These are phyloP conservation scores for Myochromella boudieri DNA, from an alignment of 768 basidiomycete species.

Conservation along the genomic window DNA sequence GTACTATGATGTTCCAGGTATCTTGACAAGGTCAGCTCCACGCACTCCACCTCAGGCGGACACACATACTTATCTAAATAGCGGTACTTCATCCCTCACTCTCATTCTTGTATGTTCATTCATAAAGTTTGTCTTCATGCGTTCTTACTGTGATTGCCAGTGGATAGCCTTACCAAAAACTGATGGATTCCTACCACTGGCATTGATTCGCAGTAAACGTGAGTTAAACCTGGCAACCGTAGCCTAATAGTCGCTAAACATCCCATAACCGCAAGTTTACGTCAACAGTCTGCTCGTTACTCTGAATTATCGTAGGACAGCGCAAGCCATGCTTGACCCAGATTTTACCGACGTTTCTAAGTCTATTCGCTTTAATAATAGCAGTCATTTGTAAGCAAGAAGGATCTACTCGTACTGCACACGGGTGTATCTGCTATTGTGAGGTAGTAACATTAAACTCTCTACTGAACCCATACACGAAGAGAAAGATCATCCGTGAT, in stretches of 20 bases:
- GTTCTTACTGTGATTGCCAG: not conserved
- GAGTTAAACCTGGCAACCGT: not conserved
- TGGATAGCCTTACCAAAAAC: slow-evolving; percentile 11
- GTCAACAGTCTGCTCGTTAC: slow-evolving; percentile 13
- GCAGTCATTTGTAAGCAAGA: no score
- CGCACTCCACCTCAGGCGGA: not conserved
- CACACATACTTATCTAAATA: not conserved
- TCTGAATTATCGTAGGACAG: slow-evolving; percentile 11
- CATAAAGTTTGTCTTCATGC: not conserved
- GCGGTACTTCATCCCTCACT: slow-evolving; percentile 11
- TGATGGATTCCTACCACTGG: slow-evolving; percentile 11
- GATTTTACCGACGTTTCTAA: no score
- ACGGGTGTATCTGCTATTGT: no score
- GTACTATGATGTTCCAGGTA: no score
- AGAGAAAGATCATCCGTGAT: no score
- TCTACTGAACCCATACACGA: no score
- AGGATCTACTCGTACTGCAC: no score
- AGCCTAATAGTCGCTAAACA: no score
- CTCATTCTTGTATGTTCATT: slow-evolving; percentile 9
- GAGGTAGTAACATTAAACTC: no score
- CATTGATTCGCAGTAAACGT: slow-evolving; percentile 12
- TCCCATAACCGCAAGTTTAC: no score
- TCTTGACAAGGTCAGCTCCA: slow-evolving; percentile 14
- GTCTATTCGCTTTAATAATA: no score
- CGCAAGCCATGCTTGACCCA: slow-evolving; percentile 3